phyloP scores from a whole-genome alignment of 176 grass and related monocot species.

The Alloteropsis semialata region DNA sequence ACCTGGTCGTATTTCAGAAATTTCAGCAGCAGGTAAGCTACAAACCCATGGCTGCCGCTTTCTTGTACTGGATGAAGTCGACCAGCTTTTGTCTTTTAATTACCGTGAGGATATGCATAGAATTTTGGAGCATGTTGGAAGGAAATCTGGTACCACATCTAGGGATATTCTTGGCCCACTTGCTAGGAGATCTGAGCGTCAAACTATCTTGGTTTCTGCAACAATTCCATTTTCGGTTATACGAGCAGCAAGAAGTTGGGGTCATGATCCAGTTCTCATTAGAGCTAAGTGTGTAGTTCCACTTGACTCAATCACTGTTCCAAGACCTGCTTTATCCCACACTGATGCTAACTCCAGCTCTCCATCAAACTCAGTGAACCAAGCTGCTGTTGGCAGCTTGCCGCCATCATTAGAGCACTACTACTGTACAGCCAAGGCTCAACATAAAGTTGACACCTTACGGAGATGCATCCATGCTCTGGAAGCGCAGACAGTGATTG shows the following conservation, averaged over 20 bases:
- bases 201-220: constrained; percentile 89
- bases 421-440: constrained; percentile 74
- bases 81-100: constrained; percentile 91
- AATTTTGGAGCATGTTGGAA: constrained; percentile 93
- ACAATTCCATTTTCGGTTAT: constrained; percentile 92
- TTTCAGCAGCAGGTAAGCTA: constrained; percentile 86
- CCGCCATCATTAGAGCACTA: constrained; percentile 79
- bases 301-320: constrained; percentile 56
- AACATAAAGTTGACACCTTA: constrained; percentile 91
- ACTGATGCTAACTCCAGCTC: constrained; percentile 27
- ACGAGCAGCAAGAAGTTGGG: constrained; percentile 87
- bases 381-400: constrained; percentile 76
- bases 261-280: constrained; percentile 73
- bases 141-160: constrained; percentile 43
- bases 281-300: constrained; percentile 80
- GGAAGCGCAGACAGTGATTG: constrained; percentile 76
- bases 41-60: constrained; percentile 80
- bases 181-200: constrained; percentile 66
- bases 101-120: constrained; percentile 96
- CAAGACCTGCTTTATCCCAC: constrained; percentile 39
- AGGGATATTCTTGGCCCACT: constrained; percentile 75
- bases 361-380: constrained; percentile 44
- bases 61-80: constrained; percentile 93
- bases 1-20: constrained; percentile 87
- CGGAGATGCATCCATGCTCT: constrained; percentile 84